A percentile compares a stretch with the other conserved stretches of the same genome.
Conservation (phyloP, 164 flowering plant genomes). For the Euptelea pleiosperma region DNA sequence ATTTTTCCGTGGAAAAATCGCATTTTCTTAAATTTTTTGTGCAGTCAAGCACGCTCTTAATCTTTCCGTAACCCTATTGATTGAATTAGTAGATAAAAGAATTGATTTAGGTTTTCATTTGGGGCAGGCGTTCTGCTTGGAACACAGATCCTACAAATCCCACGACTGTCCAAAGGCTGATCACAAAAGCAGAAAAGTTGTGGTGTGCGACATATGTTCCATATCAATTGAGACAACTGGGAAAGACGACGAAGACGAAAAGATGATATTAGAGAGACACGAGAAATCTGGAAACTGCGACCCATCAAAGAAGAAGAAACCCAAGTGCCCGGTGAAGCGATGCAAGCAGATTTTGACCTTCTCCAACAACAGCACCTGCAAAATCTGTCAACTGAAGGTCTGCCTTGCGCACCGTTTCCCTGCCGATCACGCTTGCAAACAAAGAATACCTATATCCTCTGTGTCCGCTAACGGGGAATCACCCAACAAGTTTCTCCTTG, state of each 20-base stretch:
- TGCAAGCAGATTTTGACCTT: constrained; percentile 73
- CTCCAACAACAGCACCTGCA: constrained; percentile 64
- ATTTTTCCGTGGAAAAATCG: no score
- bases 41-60: not conserved
- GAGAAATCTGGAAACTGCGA: constrained; percentile 68
- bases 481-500: constrained; percentile 57
- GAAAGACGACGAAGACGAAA: constrained; percentile 32
- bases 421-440: constrained; percentile 63
- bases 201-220: constrained; percentile 70
- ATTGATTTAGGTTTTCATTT: not conserved
- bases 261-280: constrained; percentile 44
- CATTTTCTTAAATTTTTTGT: not conserved
- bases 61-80: no score
- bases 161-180: constrained; percentile 73
- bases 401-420: constrained; percentile 85
- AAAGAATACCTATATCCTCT: not conserved
- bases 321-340: constrained; percentile 58
- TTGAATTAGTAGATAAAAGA: no score
- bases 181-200: constrained; percentile 55
- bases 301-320: constrained; percentile 73
- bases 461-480: no score
- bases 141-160: constrained; percentile 67
- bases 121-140: constrained; percentile 69
- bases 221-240: constrained; percentile 63
- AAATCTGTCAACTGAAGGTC: constrained; percentile 53